phyloP scores from a whole-genome alignment of 306 rosid species.

The Adenanthera pavonina region DNA sequence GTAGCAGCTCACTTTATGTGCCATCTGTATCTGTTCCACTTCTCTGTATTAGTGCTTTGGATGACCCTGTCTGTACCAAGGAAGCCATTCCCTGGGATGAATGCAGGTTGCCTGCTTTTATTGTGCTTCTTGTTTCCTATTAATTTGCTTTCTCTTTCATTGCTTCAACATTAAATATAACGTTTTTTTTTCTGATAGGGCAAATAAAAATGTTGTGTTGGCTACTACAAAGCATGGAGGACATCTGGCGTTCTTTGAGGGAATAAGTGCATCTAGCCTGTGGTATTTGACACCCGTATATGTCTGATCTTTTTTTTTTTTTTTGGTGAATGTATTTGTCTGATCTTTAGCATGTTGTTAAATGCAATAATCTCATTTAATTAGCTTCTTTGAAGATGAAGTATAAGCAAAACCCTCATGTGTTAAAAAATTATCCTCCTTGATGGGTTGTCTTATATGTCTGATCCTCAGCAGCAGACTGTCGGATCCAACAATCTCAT shows the following conservation, averaged over 20 bases:
- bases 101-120: slow-evolving; percentile 75
- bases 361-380: slow-evolving; percentile 15
- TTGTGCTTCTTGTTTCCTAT: slow-evolving; percentile 10
- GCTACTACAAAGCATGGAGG: slow-evolving; percentile 83
- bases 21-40: slow-evolving; percentile 87
- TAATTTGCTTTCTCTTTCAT: slow-evolving; percentile 33
- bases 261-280: slow-evolving; percentile 75
- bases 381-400: not conserved
- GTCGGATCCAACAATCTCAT: slow-evolving; percentile 19
- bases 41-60: slow-evolving; percentile 92
- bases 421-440: not conserved
- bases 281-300: slow-evolving; percentile 55
- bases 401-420: not conserved
- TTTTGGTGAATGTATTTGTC: too few species aligned
- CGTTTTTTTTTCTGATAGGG: slow-evolving; percentile 48
- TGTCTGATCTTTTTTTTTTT: slow-evolving; percentile 33
- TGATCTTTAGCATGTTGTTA: slow-evolving; percentile 28
- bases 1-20: slow-evolving; percentile 76
- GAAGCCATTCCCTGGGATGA: slow-evolving; percentile 99
- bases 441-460: not conserved
- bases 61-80: slow-evolving; percentile 93
- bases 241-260: slow-evolving; percentile 89
- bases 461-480: slow-evolving; percentile 28
- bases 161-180: slow-evolving; percentile 13
- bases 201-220: slow-evolving; percentile 70